Percentiles rank a stretch among this genome's conserved stretches.
These are phyloP conservation scores for Kappamyces sp. DNA, from an alignment of 192 early-diverging fungal species.

Conservation along the genomic window DNA sequence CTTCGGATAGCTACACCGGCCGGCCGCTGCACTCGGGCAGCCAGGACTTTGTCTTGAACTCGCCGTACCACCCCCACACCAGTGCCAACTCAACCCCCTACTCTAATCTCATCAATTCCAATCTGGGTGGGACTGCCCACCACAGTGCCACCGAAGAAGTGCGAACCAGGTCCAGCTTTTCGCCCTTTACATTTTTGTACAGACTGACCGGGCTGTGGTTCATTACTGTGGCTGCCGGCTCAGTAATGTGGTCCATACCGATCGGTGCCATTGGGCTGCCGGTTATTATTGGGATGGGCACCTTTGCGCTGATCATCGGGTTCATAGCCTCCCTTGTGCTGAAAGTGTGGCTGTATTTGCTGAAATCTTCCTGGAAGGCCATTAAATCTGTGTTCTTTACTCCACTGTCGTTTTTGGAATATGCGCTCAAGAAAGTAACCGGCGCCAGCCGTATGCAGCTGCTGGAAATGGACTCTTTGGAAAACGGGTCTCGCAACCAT, in stretches of 20 bases:
- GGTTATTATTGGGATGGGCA: conserved; percentile 2
- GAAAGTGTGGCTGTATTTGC: conserved; percentile 4
- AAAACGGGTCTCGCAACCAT: background rate
- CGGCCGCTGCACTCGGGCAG: too few species aligned
- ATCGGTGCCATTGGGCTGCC: conserved; percentile 7
- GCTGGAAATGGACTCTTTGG: conserved; percentile 7
- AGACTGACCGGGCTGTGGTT: conserved; percentile 1
- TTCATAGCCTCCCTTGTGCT: background rate
- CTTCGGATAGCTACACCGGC: too few species aligned
- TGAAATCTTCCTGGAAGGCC: background rate
- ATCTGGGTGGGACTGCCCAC: too few species aligned
- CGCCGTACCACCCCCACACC: too few species aligned
- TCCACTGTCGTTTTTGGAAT: conserved; percentile 9
- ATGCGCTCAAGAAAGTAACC: conserved; percentile 13
- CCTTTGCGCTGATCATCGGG: conserved; percentile 4
- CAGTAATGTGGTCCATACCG: conserved; percentile 10
- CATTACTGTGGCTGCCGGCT: conserved; percentile 3
- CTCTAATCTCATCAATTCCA: too few species aligned
- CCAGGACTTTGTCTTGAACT: too few species aligned
- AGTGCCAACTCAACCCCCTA: too few species aligned
- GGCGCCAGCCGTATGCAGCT: conserved; percentile 1
- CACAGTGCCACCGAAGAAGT: too few species aligned
- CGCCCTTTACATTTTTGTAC: background rate
- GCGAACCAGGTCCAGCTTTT: background rate
- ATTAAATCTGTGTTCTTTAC: conserved; percentile 1